A percentile compares a stretch with the other conserved stretches of the same genome.
These are phyloP conservation scores for Kewa caespitosa DNA, from an alignment of 179 eudicot species.

Conservation along the genomic window DNA sequence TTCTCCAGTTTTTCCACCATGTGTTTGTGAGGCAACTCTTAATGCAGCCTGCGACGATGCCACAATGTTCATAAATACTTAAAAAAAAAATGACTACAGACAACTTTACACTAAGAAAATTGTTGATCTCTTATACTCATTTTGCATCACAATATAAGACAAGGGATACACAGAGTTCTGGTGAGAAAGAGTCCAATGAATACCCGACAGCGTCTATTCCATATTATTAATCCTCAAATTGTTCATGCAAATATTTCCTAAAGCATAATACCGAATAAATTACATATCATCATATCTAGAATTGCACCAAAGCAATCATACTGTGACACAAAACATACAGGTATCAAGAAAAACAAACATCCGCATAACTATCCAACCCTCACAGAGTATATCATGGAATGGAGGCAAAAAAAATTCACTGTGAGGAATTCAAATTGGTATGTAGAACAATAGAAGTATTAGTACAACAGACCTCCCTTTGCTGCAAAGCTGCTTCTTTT, in stretches of 20 bases:
- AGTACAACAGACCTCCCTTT: constrained; percentile 69
- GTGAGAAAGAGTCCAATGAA: background rate
- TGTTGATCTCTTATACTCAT: background rate
- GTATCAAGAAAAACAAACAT: background rate
- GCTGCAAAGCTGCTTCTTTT: constrained; percentile 85
- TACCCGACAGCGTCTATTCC: background rate
- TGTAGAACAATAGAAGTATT: background rate
- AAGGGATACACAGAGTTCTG: background rate
- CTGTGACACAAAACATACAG: background rate
- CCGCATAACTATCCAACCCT: background rate
- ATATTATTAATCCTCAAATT: background rate
- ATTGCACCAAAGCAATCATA: background rate
- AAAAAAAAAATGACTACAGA: background rate
- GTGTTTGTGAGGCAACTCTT: constrained; percentile 69
- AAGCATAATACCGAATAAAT: background rate
- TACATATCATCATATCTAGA: background rate
- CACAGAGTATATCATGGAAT: background rate
- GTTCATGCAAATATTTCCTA: background rate
- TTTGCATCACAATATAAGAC: background rate
- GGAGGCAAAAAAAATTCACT: no score
- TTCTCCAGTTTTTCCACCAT: constrained; percentile 59
- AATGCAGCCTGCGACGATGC: constrained; percentile 50
- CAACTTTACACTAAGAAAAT: background rate
- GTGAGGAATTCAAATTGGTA: background rate
- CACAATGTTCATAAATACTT: background rate